Evolutionary conservation across 768 basidiomycete species (phyloP).

Genomic region (Pleurotus sapidus): DNA sequence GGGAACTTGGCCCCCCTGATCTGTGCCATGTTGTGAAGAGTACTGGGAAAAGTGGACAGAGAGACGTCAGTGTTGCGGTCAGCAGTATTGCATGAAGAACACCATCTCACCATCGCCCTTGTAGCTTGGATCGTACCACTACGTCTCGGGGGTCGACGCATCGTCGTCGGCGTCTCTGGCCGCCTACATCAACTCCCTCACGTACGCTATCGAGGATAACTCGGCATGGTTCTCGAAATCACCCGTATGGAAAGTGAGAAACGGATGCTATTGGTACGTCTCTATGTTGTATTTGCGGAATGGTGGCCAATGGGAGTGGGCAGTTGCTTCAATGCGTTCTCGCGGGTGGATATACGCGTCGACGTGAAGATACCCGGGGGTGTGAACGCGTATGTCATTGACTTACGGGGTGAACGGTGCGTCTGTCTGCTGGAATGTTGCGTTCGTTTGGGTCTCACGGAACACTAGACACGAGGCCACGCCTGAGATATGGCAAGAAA

Average conservation of each 20-base stretch:
- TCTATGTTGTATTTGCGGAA: neutral
- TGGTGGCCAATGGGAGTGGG: neutral
- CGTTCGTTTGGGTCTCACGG: neutral
- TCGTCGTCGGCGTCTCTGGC: conserved; percentile 97
- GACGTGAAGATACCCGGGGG: conserved; percentile 99
- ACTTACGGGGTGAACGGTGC: conserved; percentile 90
- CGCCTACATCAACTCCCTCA: conserved; percentile 98
- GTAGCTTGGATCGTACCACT: conserved; percentile 95
- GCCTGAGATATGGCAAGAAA: conserved; percentile 94
- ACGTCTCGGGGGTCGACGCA: conserved; percentile 97
- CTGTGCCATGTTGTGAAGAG: conserved; percentile 95
- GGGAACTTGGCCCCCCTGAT: conserved; percentile 97
- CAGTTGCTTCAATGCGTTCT: conserved; percentile 98
- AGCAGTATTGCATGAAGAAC: neutral
- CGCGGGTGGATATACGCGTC: conserved; percentile 92
- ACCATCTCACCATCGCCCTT: conserved; percentile 2
- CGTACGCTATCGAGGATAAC: conserved; percentile 89
- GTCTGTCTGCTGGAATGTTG: conserved; percentile 20
- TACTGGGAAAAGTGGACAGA: conserved; percentile 76
- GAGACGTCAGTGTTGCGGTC: conserved; percentile 66
- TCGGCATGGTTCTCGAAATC: conserved; percentile 91
- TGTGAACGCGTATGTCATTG: conserved; percentile 90
- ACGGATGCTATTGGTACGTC: conserved; percentile 88
- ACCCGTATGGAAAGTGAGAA: conserved; percentile 84
- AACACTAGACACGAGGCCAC: conserved; percentile 81